Percentiles rank a stretch among this genome's conserved stretches.
phyloP scores from a whole-genome alignment of 2,329 filamentous ascomycete genomes.

The Colletotrichum aenigma region DNA sequence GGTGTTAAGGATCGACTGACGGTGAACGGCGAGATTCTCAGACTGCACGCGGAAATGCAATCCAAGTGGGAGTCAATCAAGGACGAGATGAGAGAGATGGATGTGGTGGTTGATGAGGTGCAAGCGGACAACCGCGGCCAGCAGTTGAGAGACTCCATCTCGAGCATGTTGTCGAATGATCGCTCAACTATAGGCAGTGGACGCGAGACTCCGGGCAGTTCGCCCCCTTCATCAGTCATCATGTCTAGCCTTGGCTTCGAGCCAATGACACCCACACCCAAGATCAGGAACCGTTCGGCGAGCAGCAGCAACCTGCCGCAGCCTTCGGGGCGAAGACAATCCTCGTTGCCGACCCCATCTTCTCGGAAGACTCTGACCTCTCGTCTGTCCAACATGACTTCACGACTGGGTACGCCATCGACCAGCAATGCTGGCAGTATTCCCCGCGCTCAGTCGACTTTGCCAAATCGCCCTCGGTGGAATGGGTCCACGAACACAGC shows the following conservation, averaged over 20 bases:
- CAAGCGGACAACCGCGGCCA: slow-evolving; percentile 67
- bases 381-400: slow-evolving; percentile 51
- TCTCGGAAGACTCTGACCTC: slow-evolving; percentile 46
- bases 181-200: slow-evolving; percentile 72
- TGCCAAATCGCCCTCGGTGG: slow-evolving; percentile 72
- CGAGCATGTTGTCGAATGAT: slow-evolving; percentile 87
- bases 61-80: slow-evolving; percentile 81
- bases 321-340: slow-evolving; percentile 49
- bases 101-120: slow-evolving; percentile 75
- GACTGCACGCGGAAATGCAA: slow-evolving; percentile 84
- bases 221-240: slow-evolving; percentile 65
- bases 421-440: slow-evolving; percentile 30
- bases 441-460: slow-evolving; percentile 49
- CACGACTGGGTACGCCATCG: slow-evolving; percentile 52
- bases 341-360: slow-evolving; percentile 51
- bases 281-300: slow-evolving; percentile 51
- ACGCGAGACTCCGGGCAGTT: slow-evolving; percentile 73
- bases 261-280: slow-evolving; percentile 47
- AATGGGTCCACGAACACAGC: slow-evolving; percentile 69
- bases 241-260: slow-evolving; percentile 61
- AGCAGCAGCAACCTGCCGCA: slow-evolving; percentile 51
- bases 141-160: slow-evolving; percentile 89
- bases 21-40: slow-evolving; percentile 92
- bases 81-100: slow-evolving; percentile 77
- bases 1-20: slow-evolving; percentile 96